Base-by-base conservation (phyloP, 2,329 filamentous ascomycete species). In the Sarocladium strictum region DNA sequence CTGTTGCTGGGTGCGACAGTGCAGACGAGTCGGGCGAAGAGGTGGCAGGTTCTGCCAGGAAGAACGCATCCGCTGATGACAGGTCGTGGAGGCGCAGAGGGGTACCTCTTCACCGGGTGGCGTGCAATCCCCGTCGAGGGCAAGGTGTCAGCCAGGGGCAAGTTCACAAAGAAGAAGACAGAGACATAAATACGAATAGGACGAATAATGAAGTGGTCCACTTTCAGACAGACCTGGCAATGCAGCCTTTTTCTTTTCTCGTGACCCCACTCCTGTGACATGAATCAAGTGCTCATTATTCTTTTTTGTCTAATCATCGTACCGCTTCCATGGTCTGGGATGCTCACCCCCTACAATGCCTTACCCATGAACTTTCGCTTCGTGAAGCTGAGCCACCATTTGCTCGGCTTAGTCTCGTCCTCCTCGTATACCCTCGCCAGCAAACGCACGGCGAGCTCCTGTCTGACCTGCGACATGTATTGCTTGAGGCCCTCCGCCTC, bases 311-410 rank as follows among this genome's bases (percentile, higher is more conserved):
- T 51, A 51, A 17, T 35, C 33, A 21, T 51, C n/a, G 47, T 51
- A 33, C 47, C 27, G n/a, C n/a, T 29, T 51, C 27, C 21, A 51
- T 33, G 47, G n/a, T n/a, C 26, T 35, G 47, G n/a, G 15, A 35
- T 41, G 11, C 11, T n/a, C n/a, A n/a, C 40, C 10, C 32, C 10
- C 70, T 78, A 92, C 73, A 94, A 76, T 62, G 83, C 82, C 84
- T 97, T 97, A 70, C 92, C 92, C 94, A 99, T 97, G 69, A 99
- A 99, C 84, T 97, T 97, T 75, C 94, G 86, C 85, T 97, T 97
- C 54, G 89, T 90, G 71, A 97, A 99, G 79, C 94, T 97, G 70
- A 99, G 74, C 94, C 94, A 99, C 90, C 93, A 97, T 84, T 95
- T 83, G 72, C 76, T 81, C 54, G 83, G 83, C 73, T 81, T 82